Base-by-base conservation (phyloP, 768 basidiomycete species). In the Gloeopeniophorella convolvens region DNA sequence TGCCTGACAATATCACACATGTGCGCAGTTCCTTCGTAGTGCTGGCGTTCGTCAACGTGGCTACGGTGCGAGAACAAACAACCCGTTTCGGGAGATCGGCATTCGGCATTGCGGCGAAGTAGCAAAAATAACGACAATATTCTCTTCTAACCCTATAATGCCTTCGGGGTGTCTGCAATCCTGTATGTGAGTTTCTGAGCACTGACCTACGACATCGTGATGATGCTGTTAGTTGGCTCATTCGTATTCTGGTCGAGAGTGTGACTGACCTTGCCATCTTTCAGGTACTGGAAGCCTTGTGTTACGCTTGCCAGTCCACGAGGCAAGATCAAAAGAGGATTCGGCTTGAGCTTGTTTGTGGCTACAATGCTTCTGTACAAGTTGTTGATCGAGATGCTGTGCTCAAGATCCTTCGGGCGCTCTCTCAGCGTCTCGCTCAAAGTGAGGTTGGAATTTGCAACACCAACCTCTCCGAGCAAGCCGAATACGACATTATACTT, bases 201-300 rank as follows among this genome's bases (percentile, higher is more conserved):
- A n/a, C n/a, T n/a, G n/a, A n/a, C n/a, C n/a, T n/a, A n/a, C n/a
- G n/a, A n/a, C n/a, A n/a, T n/a, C n/a, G n/a, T n/a, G n/a, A n/a
- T n/a, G n/a, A n/a, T n/a, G n/a, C n/a, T n/a, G n/a, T n/a, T 12
- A 10, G 7, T 3, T 33, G 26, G 18, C 11, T 32, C 9, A 28
- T 35, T 27, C 33, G 18, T 23, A 28, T 4, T 23, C 24, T 3
- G 7, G 24, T n/a, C n/a, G n/a, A n/a, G n/a, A n/a, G 16, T n/a
- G 5, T 7, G n/a, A 10, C 5, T 28, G 26, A 57, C 56, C 60
- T 62, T 64, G 13, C 65, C 64, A 11, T 62, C 59, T 37, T 45
- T 53, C 63, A 67, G 61, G 39, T 59, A 59, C 43, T 64, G 50
- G 36, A 67, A 42, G 4, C 64, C 60, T 0, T 57, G 60, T 9